A percentile compares a stretch with the other conserved stretches of the same genome.
Evolutionary conservation across 371 early-diverging fungal species (phyloP).

Genomic region (Mitosporidium daphniae): DNA sequence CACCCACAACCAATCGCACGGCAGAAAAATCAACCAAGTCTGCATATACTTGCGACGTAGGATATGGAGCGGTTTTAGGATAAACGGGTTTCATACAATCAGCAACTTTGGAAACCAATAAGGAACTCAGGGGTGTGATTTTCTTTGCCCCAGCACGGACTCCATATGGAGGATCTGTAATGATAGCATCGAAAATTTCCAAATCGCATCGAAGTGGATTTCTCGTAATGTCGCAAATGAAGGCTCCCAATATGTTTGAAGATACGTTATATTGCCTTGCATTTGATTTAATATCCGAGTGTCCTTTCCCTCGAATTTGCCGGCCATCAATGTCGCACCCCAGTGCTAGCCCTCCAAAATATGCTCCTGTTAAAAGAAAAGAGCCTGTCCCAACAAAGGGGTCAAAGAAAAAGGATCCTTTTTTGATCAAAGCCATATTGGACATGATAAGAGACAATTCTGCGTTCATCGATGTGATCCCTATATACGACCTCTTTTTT

Average conservation of each 20-base stretch:
- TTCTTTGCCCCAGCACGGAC: constrained; percentile 81
- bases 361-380: constrained; percentile 47
- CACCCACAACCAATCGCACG: constrained; percentile 26
- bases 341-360: constrained; percentile 54
- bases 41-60: constrained; percentile 41
- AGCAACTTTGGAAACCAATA: neutral
- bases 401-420: constrained; percentile 48
- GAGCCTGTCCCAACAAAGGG: constrained; percentile 83
- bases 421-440: constrained; percentile 35
- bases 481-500: constrained; percentile 60
- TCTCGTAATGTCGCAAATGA: constrained; percentile 37
- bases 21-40: constrained; percentile 55
- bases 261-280: constrained; percentile 32
- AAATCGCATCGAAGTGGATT: neutral
- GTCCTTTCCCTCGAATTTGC: constrained; percentile 60
- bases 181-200: constrained; percentile 12
- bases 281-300: constrained; percentile 23
- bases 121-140: constrained; percentile 15
- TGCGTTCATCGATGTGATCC: constrained; percentile 85
- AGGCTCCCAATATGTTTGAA: constrained; percentile 26
- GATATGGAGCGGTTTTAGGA: constrained; percentile 61
- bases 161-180: constrained; percentile 67
- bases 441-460: constrained; percentile 75
- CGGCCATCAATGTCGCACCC: constrained; percentile 86
- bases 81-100: constrained; percentile 6